These are phyloP conservation scores for Wallacemonas rigidus DNA, from an alignment of 208 protist genomes.

Conservation along the genomic window DNA sequence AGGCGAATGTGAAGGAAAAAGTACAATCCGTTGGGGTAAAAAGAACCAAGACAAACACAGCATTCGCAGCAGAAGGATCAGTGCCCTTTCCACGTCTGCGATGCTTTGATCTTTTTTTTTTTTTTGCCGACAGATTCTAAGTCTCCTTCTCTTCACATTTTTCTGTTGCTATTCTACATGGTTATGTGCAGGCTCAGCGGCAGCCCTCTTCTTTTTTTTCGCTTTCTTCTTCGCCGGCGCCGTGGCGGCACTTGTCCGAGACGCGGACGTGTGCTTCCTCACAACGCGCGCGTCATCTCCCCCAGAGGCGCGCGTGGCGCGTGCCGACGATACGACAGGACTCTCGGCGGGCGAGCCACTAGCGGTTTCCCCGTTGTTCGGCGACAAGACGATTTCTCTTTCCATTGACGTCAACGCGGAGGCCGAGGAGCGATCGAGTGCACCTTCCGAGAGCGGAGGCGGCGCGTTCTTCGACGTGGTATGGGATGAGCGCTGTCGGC, in stretches of 20 bases:
- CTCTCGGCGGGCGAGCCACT: not conserved
- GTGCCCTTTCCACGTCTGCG: too few species aligned
- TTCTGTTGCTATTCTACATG: not conserved
- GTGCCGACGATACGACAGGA: not conserved
- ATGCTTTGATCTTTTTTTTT: not conserved
- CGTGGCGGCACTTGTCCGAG: not conserved
- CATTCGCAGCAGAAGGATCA: too few species aligned
- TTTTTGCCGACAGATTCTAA: not conserved
- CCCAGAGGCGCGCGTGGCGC: too few species aligned
- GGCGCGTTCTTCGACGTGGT: not conserved
- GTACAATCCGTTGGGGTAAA: too few species aligned
- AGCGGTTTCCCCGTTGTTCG: slow-evolving; percentile 6
- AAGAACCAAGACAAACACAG: too few species aligned
- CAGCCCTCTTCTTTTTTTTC: slow-evolving; percentile 16
- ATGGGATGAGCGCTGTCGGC: too few species aligned
- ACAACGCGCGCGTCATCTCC: not conserved
- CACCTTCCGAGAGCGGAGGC: not conserved
- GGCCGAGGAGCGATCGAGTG: not conserved
- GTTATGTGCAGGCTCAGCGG: not conserved
- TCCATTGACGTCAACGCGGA: not conserved
- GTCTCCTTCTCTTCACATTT: not conserved
- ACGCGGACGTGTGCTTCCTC: not conserved
- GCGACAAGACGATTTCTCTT: slow-evolving; percentile 9
- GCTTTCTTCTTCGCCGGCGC: not conserved
- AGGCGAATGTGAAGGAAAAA: too few species aligned